Base-by-base conservation (phyloP, 2,329 filamentous ascomycete species). In the Colletotrichum sp. region DNA sequence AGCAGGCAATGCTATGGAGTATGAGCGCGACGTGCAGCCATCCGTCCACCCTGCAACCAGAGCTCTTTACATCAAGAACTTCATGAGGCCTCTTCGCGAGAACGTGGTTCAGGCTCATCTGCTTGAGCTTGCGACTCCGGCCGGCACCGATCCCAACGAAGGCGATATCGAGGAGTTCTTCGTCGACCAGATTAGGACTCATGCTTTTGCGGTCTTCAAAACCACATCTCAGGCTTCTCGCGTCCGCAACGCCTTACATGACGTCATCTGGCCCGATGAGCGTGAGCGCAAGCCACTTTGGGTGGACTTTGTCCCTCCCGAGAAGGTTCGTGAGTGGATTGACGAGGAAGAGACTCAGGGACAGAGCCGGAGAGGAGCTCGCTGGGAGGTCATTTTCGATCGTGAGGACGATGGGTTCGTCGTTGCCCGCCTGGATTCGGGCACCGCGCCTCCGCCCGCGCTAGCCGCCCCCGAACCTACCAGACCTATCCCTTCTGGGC, bases 221-320 rank as follows among this genome's bases (percentile, higher is more conserved):
- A 93, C 89, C 61, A 87, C 92, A 12, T 87, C 92, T 4, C 93
- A 94, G 5, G 97, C 97, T 6, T 92, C 93, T 0, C 91, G 95
- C 26, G 96, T 95, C 10, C 94, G 96, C 65, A 90, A 92, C 12
- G 90, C 91, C 4, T 87, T 99, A 3, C 96, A 99, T 84, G 91
- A 92, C 74, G 90, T 90, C 26, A 90, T 96, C 43, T 99, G 96
- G 95, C 96, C 96, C 1, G 92, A 96, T 74, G 96, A 99, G 85
- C 92, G 93, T 74, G 94, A 93, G 79, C 91, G 97, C 36, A 98
- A 97, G 83, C 90, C 93, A 1, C 89, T 99, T 1, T 98, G 94
- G 91, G 95, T 95, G 5, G 97, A 99, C 83, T 99, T 97, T 82
- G 90, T 99, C 24, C 96, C 96, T 0, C 90, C 94, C 21, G 92